A percentile compares a stretch with the other conserved stretches of the same genome.
Conservation (phyloP, 371 early-diverging fungal species). For the Syncephalastrum monosporum region DNA sequence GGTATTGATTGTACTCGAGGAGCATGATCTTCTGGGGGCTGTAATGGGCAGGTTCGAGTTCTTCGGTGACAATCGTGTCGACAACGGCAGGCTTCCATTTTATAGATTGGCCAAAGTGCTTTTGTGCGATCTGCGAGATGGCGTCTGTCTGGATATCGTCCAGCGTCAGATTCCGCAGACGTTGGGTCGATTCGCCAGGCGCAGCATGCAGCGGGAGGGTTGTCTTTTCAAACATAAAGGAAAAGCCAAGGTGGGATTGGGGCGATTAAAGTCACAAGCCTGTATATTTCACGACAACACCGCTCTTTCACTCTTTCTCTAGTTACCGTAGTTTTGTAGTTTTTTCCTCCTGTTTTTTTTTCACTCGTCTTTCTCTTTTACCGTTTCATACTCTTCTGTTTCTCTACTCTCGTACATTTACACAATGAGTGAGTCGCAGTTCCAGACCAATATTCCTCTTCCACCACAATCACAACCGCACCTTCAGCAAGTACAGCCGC, state of each 20-base stretch:
- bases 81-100: constrained; percentile 59
- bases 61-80: constrained; percentile 54
- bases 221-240: constrained; percentile 38
- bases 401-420: constrained; percentile 1
- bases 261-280: background rate
- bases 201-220: constrained; percentile 49
- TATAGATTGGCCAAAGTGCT: constrained; percentile 33
- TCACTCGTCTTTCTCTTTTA: too few species aligned
- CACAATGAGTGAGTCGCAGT: too few species aligned
- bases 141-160: constrained; percentile 57
- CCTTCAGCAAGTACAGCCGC: background rate
- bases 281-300: constrained; percentile 1
- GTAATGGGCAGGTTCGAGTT: constrained; percentile 55
- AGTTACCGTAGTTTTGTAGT: too few species aligned
- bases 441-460: background rate
- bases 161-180: constrained; percentile 39
- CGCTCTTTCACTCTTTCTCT: background rate
- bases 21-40: constrained; percentile 56
- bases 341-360: too few species aligned
- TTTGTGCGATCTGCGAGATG: constrained; percentile 51
- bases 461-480: background rate
- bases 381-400: background rate
- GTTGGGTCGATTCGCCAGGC: constrained; percentile 34
- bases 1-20: constrained; percentile 76
- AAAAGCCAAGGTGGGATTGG: background rate